These are phyloP conservation scores for Lipomyces anomalus DNA, from an alignment of 805 yeast genomes.

Conservation along the genomic window DNA sequence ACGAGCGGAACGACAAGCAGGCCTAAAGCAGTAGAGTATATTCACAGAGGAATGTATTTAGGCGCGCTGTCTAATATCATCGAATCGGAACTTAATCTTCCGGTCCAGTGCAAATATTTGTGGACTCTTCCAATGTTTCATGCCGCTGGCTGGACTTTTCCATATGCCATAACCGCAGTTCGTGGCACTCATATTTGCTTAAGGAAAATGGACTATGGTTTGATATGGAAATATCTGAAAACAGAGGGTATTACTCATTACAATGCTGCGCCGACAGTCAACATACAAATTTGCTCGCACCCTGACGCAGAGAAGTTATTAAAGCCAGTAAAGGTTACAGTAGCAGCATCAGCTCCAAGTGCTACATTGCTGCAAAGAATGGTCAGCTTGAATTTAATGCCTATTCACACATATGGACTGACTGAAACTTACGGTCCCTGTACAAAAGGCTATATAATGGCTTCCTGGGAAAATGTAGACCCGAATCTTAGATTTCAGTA, in stretches of 20 bases:
- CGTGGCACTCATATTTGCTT: constrained; percentile 35
- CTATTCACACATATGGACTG: constrained; percentile 35
- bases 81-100: constrained; percentile 32
- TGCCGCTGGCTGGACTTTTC: constrained; percentile 37
- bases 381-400: constrained; percentile 31
- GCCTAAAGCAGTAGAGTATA: constrained; percentile 38
- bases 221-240: constrained; percentile 32
- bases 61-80: constrained; percentile 31
- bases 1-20: constrained; percentile 37
- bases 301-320: constrained; percentile 29
- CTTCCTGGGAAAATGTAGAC: constrained; percentile 31
- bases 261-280: constrained; percentile 38
- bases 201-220: constrained; percentile 32
- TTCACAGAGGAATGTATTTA: constrained; percentile 34
- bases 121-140: constrained; percentile 39
- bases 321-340: constrained; percentile 31
- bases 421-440: constrained; percentile 37
- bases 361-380: constrained; percentile 33
- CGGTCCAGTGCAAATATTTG: constrained; percentile 32
- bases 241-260: constrained; percentile 31
- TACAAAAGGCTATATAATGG: constrained; percentile 30
- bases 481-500: constrained; percentile 27
- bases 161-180: constrained; percentile 36
- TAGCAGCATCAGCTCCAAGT: constrained; percentile 37
- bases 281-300: constrained; percentile 31